A percentile compares a stretch with the other conserved stretches of the same genome.
phyloP scores from a whole-genome alignment of 2,329 filamentous ascomycete genomes.

The Akanthomyces dipterigenus region DNA sequence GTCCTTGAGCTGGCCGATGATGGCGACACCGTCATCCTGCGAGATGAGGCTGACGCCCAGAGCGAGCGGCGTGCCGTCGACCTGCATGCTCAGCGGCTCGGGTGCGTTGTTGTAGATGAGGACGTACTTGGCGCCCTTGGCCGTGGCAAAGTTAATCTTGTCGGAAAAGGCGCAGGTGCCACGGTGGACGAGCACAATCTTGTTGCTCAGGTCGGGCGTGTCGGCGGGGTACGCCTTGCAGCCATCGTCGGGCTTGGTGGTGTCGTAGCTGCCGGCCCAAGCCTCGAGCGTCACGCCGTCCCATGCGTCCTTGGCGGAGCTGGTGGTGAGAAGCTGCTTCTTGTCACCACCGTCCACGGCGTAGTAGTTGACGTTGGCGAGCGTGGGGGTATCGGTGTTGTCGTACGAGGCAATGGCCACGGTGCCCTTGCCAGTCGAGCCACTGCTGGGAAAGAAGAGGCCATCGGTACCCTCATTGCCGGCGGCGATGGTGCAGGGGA shows the following conservation, averaged over 20 bases:
- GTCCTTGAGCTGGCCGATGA: conserved; percentile 36
- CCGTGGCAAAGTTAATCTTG: conserved; percentile 47
- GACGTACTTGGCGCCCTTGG: conserved; percentile 52
- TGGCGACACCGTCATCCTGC: conserved; percentile 33
- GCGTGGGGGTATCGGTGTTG: conserved; percentile 35
- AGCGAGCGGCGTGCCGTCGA: conserved; percentile 25
- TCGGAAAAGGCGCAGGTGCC: conserved; percentile 49
- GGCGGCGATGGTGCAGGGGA: conserved; percentile 46
- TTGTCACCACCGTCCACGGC: conserved; percentile 28
- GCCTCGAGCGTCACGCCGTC: conserved; percentile 39
- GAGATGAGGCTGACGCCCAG: conserved; percentile 36
- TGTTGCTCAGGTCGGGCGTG: conserved; percentile 49
- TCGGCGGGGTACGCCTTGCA: conserved; percentile 16
- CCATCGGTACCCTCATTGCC: conserved; percentile 42
- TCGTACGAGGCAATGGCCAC: conserved; percentile 45
- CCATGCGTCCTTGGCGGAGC: conserved; percentile 37
- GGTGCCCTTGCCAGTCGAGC: conserved; percentile 40
- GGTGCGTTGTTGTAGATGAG: conserved; percentile 53
- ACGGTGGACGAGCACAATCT: conserved; percentile 54
- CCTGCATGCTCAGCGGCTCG: conserved; percentile 26
- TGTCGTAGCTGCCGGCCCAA: conserved; percentile 44
- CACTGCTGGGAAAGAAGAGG: conserved; percentile 43
- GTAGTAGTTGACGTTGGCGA: conserved; percentile 38
- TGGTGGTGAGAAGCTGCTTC: conserved; percentile 36
- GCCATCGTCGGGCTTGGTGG: conserved; percentile 17